phyloP scores from a whole-genome alignment of 257 asterid species.

The Capsicum baccatum region DNA sequence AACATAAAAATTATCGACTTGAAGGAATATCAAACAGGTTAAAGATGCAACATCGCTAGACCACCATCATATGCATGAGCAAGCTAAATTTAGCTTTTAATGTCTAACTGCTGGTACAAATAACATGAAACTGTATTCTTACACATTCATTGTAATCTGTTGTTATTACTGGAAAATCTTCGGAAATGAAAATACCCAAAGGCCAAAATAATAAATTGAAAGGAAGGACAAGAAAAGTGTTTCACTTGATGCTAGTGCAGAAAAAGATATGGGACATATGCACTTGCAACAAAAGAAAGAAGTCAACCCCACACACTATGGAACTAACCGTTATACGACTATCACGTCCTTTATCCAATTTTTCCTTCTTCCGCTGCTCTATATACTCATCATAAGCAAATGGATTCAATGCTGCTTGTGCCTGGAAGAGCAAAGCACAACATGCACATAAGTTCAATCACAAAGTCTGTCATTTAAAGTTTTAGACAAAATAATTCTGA shows the following conservation, averaged over 20 bases:
- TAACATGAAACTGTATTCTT: conserved; percentile 21
- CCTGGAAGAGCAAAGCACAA: conserved; percentile 50
- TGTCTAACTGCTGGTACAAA: neutral
- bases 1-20: neutral
- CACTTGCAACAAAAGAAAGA: neutral
- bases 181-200: neutral
- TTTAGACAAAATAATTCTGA: neutral
- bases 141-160: neutral
- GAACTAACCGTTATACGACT: conserved; percentile 80
- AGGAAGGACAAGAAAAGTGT: neutral
- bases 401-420: conserved; percentile 75
- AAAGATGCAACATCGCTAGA: neutral
- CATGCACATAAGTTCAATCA: conserved; percentile 25
- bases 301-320: conserved; percentile 3
- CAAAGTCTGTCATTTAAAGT: neutral
- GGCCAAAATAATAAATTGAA: conserved; percentile 3
- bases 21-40: neutral
- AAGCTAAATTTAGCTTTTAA: neutral
- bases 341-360: conserved; percentile 56
- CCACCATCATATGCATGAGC: neutral
- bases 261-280: neutral
- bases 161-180: neutral
- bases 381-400: conserved; percentile 72
- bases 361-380: conserved; percentile 74
- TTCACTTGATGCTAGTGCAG: conserved; percentile 17